phyloP scores from a whole-genome alignment of 441 rosid species.

The Croton laevigatus region DNA sequence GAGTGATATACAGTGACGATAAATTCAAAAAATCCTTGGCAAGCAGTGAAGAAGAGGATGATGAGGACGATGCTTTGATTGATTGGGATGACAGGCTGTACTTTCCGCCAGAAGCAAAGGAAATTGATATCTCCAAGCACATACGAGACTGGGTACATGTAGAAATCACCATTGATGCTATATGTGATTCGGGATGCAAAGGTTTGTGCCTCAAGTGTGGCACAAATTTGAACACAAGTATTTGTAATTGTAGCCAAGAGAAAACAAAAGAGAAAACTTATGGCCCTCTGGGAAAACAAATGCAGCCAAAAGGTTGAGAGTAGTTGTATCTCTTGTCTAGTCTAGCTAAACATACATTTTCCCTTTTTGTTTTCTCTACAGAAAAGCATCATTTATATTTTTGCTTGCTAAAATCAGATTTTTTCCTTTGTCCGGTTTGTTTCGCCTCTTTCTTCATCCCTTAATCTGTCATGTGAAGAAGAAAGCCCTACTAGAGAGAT shows the following conservation, averaged over 20 bases:
- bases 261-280: conserved; percentile 37
- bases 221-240: conserved; percentile 57
- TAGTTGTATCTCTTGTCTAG: conserved; percentile 2
- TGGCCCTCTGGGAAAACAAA: conserved; percentile 72
- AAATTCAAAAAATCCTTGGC: conserved; percentile 31
- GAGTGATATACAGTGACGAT: conserved; percentile 36
- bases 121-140: conserved; percentile 79
- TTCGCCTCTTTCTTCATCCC: no score
- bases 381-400: no score
- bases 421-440: no score
- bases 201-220: conserved; percentile 81
- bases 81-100: conserved; percentile 81
- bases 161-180: conserved; percentile 62
- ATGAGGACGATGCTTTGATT: conserved; percentile 49
- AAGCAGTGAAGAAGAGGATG: conserved; percentile 28
- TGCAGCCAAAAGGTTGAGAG: conserved; percentile 36
- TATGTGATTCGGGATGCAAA: conserved; percentile 70
- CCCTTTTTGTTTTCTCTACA: no score
- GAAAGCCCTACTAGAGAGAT: no score
- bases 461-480: no score
- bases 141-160: conserved; percentile 75
- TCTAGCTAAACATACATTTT: background rate
- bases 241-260: conserved; percentile 54
- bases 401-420: no score
- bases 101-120: conserved; percentile 61